Evolutionary conservation across 192 early-diverging fungal species (phyloP).

Genomic region (Linnemannia zychae): DNA sequence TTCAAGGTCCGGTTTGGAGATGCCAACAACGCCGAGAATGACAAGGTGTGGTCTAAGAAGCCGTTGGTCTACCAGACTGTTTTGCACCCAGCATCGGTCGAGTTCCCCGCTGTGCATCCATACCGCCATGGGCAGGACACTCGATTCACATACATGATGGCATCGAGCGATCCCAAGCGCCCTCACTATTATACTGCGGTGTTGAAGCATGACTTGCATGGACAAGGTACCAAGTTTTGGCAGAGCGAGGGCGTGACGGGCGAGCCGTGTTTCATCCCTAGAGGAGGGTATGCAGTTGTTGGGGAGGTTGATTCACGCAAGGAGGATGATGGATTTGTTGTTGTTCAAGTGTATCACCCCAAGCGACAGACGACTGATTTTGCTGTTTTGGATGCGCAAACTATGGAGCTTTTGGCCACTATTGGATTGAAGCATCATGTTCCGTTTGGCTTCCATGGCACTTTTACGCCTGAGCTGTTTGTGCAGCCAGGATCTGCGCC

Average conservation of each 20-base stretch:
- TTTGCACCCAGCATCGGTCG: conserved; percentile 45
- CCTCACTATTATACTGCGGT: conserved; percentile 55
- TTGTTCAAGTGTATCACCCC: conserved; percentile 50
- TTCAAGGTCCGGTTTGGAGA: conserved; percentile 45
- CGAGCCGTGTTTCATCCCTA: conserved; percentile 52
- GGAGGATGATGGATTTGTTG: conserved; percentile 50
- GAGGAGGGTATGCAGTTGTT: conserved; percentile 36
- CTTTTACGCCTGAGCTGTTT: conserved; percentile 53
- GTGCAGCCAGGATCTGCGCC: conserved; percentile 5
- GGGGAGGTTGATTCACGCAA: conserved; percentile 13
- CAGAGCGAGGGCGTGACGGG: conserved; percentile 51
- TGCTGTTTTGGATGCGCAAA: conserved; percentile 45
- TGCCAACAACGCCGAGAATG: background rate
- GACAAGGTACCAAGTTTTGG: conserved; percentile 42
- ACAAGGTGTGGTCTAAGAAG: background rate
- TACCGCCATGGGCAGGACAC: conserved; percentile 49
- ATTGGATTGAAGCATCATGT: conserved; percentile 54
- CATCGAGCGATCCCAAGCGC: conserved; percentile 51
- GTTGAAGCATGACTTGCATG: conserved; percentile 48
- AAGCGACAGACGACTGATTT: conserved; percentile 48
- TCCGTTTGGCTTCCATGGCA: conserved; percentile 53
- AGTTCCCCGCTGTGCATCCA: conserved; percentile 50
- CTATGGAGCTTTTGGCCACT: conserved; percentile 47
- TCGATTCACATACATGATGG: conserved; percentile 53
- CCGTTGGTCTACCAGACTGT: conserved; percentile 29